phyloP scores from a whole-genome alignment of 495 filamentous ascomycete genomes.

The Aspergillus haitiensis region DNA sequence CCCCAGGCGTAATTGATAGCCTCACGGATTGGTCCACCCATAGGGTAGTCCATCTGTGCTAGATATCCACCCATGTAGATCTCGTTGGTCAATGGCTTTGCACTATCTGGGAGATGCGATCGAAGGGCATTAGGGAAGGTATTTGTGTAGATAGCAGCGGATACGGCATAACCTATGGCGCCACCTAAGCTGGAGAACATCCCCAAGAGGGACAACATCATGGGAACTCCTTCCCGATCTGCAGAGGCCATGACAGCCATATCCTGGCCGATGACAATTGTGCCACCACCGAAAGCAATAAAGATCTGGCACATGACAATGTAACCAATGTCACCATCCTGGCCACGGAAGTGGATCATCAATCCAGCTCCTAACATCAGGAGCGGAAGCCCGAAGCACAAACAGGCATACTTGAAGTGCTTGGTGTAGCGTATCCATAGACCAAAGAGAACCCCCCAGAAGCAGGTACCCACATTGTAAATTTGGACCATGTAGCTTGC shows the following conservation, averaged over 20 bases:
- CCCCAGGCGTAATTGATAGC: slow-evolving; percentile 63
- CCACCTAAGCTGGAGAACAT: slow-evolving; percentile 69
- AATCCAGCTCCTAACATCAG: slow-evolving; percentile 63
- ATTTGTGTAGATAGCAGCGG: slow-evolving; percentile 68
- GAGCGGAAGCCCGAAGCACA: slow-evolving; percentile 63
- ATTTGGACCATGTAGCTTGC: slow-evolving; percentile 65
- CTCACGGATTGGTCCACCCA: slow-evolving; percentile 52
- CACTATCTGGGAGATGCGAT: slow-evolving; percentile 38
- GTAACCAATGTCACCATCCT: slow-evolving; percentile 59
- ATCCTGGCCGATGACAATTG: slow-evolving; percentile 65
- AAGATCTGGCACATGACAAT: slow-evolving; percentile 79
- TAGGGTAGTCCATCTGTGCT: slow-evolving; percentile 53
- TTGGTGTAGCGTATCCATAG: slow-evolving; percentile 55
- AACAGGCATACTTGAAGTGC: slow-evolving; percentile 56
- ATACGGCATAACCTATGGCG: slow-evolving; percentile 64
- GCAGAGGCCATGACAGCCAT: slow-evolving; percentile 74
- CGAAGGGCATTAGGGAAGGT: slow-evolving; percentile 58
- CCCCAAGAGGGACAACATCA: slow-evolving; percentile 65
- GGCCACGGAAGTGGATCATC: slow-evolving; percentile 69
- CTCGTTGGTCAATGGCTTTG: slow-evolving; percentile 49
- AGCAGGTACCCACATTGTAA: slow-evolving; percentile 69
- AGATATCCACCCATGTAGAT: slow-evolving; percentile 48
- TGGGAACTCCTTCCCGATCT: slow-evolving; percentile 62
- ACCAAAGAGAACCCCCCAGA: slow-evolving; percentile 59
- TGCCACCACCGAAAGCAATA: slow-evolving; percentile 69